Percentiles rank a stretch among this genome's conserved stretches.
phyloP scores from a whole-genome alignment of 805 yeast genomes.

The Metschnikowia kofuensis region DNA sequence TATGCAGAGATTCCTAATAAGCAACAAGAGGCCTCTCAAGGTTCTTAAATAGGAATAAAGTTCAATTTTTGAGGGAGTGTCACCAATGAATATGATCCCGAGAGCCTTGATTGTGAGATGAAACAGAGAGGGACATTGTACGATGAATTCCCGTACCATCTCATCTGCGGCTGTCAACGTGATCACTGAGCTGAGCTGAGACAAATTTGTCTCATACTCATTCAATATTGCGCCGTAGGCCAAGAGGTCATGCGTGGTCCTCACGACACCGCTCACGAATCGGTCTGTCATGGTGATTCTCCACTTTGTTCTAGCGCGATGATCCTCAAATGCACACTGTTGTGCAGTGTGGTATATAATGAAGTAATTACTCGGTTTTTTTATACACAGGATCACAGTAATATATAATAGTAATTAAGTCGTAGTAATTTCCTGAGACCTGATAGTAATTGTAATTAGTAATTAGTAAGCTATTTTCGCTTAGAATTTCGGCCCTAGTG shows the following conservation, averaged over 20 bases:
- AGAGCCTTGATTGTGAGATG: constrained; percentile 1
- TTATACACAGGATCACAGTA: too few relatives aligned
- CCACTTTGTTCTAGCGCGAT: background rate
- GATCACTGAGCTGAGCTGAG: constrained; percentile 2
- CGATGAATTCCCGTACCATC: background rate
- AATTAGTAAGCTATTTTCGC: too few relatives aligned
- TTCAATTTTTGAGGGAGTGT: background rate
- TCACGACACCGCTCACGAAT: background rate
- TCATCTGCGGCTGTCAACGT: background rate
- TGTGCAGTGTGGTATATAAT: too few relatives aligned
- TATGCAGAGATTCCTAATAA: constrained; percentile 47
- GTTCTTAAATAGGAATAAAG: constrained; percentile 26
- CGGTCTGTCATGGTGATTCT: background rate
- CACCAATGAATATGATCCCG: background rate
- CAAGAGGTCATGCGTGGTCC: background rate
- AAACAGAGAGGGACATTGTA: background rate
- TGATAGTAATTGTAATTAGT: too few relatives aligned
- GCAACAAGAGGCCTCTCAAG: constrained; percentile 45
- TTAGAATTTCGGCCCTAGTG: too few relatives aligned
- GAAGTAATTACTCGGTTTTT: too few relatives aligned
- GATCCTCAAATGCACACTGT: background rate
- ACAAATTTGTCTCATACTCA: background rate
- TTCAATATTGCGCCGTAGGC: background rate
- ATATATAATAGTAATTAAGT: too few relatives aligned
- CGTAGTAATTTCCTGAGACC: too few relatives aligned